phyloP scores from a whole-genome alignment of 108 stramenopile species.

The Cyclostephanos tholiformis region DNA sequence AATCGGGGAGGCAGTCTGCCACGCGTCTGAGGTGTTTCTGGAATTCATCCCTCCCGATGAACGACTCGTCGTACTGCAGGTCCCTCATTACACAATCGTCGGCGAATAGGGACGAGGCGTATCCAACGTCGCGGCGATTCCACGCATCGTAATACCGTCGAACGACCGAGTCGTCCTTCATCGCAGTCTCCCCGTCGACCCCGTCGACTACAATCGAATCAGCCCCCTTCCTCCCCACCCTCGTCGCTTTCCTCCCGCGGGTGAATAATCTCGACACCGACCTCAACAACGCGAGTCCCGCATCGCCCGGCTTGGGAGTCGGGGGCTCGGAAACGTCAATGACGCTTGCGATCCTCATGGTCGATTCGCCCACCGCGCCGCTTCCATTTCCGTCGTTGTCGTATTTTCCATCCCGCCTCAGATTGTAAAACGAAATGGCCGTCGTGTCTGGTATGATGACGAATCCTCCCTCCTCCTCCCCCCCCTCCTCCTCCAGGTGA shows the following conservation, averaged over 20 bases:
- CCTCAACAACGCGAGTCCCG: constrained; percentile 37
- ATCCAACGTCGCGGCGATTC: constrained; percentile 77
- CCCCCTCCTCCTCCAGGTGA: constrained; percentile 24
- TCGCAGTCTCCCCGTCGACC: constrained; percentile 1
- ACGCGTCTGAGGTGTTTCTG: constrained; percentile 55
- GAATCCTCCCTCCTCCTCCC: neutral
- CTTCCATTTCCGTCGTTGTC: neutral
- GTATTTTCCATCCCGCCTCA: neutral
- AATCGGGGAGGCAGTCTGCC: constrained; percentile 57
- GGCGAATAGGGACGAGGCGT: constrained; percentile 57
- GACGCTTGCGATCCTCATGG: constrained; percentile 21
- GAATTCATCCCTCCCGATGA: constrained; percentile 55
- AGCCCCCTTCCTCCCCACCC: neutral
- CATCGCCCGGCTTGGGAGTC: constrained; percentile 40
- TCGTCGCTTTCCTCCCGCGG: constrained; percentile 1
- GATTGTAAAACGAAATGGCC: neutral
- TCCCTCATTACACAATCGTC: constrained; percentile 55
- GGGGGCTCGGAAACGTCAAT: constrained; percentile 44
- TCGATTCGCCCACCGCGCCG: neutral
- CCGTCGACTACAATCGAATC: neutral
- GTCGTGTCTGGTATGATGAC: constrained; percentile 13
- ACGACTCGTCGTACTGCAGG: constrained; percentile 71
- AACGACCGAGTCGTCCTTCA: constrained; percentile 13
- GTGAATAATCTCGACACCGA: constrained; percentile 27
- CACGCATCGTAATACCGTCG: constrained; percentile 73